A percentile compares a stretch with the other conserved stretches of the same genome.
phyloP scores from a whole-genome alignment of 352 stramenopile genomes.

The Pythium pectinolyticum region DNA sequence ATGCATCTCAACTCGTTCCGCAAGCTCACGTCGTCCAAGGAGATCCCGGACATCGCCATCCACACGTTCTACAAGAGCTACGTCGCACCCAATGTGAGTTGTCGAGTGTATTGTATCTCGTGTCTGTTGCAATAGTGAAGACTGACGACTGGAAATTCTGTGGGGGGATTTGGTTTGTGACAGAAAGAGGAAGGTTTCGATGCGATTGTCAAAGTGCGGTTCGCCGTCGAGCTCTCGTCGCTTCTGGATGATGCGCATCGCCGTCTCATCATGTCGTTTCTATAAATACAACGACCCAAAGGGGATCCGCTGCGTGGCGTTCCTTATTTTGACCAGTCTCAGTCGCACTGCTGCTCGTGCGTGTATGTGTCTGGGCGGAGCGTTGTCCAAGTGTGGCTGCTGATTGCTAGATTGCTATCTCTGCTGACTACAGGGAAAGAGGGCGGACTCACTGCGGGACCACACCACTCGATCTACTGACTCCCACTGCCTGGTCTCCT shows the following conservation, averaged over 20 bases:
- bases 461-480: no score
- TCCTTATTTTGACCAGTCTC: conserved; percentile 3
- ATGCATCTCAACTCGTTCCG: conserved; percentile 88
- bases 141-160: neutral
- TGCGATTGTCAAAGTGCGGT: conserved; percentile 67
- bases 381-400: no score
- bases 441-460: no score
- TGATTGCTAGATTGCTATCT: no score
- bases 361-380: no score
- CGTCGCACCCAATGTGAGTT: conserved; percentile 41
- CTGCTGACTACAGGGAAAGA: no score
- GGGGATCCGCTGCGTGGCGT: conserved; percentile 15
- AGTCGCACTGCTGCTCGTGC: conserved; percentile 3
- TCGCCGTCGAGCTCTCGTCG: conserved; percentile 43
- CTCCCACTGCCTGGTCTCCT: no score
- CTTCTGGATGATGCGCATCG: conserved; percentile 38
- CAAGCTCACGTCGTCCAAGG: conserved; percentile 65
- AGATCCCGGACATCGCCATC: conserved; percentile 85
- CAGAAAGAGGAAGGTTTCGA: conserved; percentile 75
- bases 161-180: conserved; percentile 7
- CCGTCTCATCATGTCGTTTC: conserved; percentile 57
- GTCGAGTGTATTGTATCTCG: neutral
- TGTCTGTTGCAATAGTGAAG: neutral
- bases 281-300: conserved; percentile 39
- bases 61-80: conserved; percentile 88